Percentiles rank a stretch among this genome's conserved stretches.
phyloP scores from a whole-genome alignment of 176 grass and related monocot species.

The Musa troglodytarum region DNA sequence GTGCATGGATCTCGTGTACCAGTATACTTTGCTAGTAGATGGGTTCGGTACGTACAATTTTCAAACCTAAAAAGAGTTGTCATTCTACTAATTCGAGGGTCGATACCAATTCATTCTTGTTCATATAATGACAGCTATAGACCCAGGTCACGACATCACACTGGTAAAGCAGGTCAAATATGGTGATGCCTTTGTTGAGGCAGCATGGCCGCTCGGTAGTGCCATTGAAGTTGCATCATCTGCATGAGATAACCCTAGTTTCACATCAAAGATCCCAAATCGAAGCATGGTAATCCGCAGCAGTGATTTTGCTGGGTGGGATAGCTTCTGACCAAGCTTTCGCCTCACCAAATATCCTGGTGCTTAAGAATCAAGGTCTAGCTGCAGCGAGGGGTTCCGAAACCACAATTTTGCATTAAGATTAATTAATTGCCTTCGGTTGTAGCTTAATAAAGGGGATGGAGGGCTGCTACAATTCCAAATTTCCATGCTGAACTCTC shows the following conservation, averaged over 20 bases:
- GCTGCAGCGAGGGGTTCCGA: background rate
- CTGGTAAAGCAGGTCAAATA: constrained; percentile 87
- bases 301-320: background rate
- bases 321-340: too few relatives aligned
- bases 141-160: constrained; percentile 85
- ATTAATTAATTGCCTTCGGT: background rate
- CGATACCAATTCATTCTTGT: background rate
- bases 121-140: constrained; percentile 39
- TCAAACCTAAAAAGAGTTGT: background rate
- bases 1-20: constrained; percentile 99
- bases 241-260: background rate
- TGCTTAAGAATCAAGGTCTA: background rate
- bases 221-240: constrained; percentile 91
- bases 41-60: constrained; percentile 64
- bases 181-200: constrained; percentile 66
- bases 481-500: background rate
- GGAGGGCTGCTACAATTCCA: background rate
- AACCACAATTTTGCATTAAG: background rate
- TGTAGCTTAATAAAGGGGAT: background rate
- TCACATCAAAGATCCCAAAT: background rate
- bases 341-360: too few relatives aligned
- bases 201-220: constrained; percentile 92
- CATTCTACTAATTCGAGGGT: background rate
- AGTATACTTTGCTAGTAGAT: constrained; percentile 92
- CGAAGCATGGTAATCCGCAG: background rate